Base-by-base conservation (phyloP, 768 basidiomycete genomes). In the Tylopilus intermedius region DNA sequence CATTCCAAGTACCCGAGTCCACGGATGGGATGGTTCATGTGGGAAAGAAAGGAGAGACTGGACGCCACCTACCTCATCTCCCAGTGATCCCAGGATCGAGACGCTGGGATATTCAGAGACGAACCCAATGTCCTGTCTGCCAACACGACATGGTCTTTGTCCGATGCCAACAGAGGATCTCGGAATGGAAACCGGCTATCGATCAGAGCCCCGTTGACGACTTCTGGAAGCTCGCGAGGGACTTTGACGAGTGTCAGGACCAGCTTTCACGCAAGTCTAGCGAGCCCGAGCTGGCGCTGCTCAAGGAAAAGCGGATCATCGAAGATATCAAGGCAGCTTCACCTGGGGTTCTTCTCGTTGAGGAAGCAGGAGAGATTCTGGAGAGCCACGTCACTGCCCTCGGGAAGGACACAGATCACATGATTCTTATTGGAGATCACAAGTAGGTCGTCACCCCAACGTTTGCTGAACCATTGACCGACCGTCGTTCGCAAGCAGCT, bases 361-460 rank as follows among this genome's bases (percentile, higher is more conserved):
- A 87, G 59, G 86, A 87, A 64, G 85, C 85, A 0, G 85, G 86
- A 6, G 85, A 88, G 56, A 86, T 86, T 41, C 63, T 87, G 2
- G 85, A 86, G 60, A 82, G 80, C 52, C 85, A 87, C 58, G 67
- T 84, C 37, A 83, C 83, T 0, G 78, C 86, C 0, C 66, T 87
- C 4, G 76, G 76, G 0, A 51, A 53, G 2, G 51, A 70, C 1
- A 78, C 78, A 0, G 65, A 69, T 4, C 82, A 85, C 29, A 61
- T 86, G 48, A 79, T 87, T 57, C 70, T 88, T 5, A 87, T 88
- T 29, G 85, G 85, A 0, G 86, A 88, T 58, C 86, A 87, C 65
- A 80, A 86, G 86, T 85, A 67, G 13, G 79, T 66, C 43, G n/a
- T 26, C n/a, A 5, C 24, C 14, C 8, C 10, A 11, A 5, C 21